Base-by-base conservation (phyloP, 1,139 yeast genomes). In the Magnusiomyces suaveolens region DNA sequence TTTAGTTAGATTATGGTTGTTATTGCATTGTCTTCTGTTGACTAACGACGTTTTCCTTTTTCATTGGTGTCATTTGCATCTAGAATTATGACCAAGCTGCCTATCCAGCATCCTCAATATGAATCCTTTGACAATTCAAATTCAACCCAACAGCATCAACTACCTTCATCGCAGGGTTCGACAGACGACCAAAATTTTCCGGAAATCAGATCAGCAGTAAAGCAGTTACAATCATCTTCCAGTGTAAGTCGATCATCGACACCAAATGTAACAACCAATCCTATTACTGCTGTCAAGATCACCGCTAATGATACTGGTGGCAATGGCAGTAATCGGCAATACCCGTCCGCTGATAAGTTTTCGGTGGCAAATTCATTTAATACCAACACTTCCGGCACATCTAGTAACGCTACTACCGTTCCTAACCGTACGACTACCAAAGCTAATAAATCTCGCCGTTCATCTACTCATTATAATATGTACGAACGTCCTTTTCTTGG, bases 1-100 rank as follows among this genome's bases (percentile, higher is more conserved):
- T n/a, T n/a, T n/a, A n/a, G n/a, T n/a, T n/a, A n/a, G n/a, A n/a
- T 29, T 29, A 29, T 29, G 12, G 36, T 29, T 29, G 6, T 29
- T 29, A 6, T 29, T 29, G 12, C 12, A 29, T 29, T 29, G 36
- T 8, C 12, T 29, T 8, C n/a, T 39, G 8, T 39, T 39, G 8
- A 16, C 21, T 8, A 16, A 6, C n/a, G 8, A 10, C n/a, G 6
- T 39, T 39, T 16, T 39, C 21, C n/a, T 18, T 39, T 10, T 4
- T 18, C 8, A 10, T 6, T 18, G 8, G n/a, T 8, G 6, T 39
- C 8, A 8, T 20, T 24, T 24, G 23, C n/a, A 44, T 46, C 39
- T 46, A 46, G 48, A 46, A 46, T n/a, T 46, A 46, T 46, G 48
- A 24, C 48, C 48, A 46, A 46, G 48, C 48, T 46, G 48, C n/a